Conservation (phyloP, 1,139 yeast species). For the Suzukiozyma palmioleophila region DNA sequence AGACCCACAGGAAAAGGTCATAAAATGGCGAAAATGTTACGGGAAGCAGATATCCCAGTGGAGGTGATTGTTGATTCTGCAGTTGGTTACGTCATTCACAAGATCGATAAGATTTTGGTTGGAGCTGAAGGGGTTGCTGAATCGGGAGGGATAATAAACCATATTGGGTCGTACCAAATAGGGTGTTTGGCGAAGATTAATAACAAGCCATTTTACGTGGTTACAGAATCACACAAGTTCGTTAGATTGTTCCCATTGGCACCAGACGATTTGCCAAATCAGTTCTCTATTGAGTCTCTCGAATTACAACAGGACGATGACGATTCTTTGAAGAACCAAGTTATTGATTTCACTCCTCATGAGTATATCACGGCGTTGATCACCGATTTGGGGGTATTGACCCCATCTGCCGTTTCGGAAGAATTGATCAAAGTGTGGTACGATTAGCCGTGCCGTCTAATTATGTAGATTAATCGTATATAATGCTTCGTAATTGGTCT, state of each 20-base stretch:
- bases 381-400: conserved; percentile 92
- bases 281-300: conserved; percentile 21
- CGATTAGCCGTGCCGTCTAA: conserved; percentile 41
- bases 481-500: background rate
- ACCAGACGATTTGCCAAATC: conserved; percentile 82
- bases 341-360: conserved; percentile 91
- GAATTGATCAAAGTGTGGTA: conserved; percentile 98
- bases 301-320: conserved; percentile 22
- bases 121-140: conserved; percentile 99
- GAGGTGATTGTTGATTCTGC: conserved; percentile 89
- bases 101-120: conserved; percentile 87
- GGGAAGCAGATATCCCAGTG: conserved; percentile 83
- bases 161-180: conserved; percentile 91
- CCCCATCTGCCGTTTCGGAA: conserved; percentile 97
- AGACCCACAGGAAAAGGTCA: conserved; percentile 82
- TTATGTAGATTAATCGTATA: background rate
- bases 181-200: conserved; percentile 90
- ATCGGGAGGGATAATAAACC: conserved; percentile 96
- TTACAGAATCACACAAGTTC: conserved; percentile 92
- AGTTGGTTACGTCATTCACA: conserved; percentile 88
- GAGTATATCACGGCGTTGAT: conserved; percentile 92
- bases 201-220: conserved; percentile 90
- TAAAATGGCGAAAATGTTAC: conserved; percentile 64
- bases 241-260: conserved; percentile 94
- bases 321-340: conserved; percentile 34